Evolutionary conservation across 1,284 basidiomycete genomes (phyloP), one percentile per base, ranked within the genome.

Genomic region (Pseudozyma tsukubaensis): DNA sequence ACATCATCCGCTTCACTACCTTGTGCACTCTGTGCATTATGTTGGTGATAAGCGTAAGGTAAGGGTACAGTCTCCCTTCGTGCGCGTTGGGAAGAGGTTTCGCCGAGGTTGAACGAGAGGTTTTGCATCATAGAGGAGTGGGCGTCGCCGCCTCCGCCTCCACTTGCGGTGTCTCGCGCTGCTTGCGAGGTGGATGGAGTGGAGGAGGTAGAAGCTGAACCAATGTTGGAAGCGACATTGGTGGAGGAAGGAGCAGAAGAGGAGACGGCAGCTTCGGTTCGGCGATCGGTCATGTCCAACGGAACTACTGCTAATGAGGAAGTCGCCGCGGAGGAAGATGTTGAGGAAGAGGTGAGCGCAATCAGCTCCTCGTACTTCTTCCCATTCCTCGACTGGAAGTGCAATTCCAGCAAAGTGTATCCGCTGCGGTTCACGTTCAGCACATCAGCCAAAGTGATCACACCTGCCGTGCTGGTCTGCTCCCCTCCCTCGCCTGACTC

Each of bases 31-130:
- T 29, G 24, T 29, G 24, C 24, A 6, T 3, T 29, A 29, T 63
- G 47, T 53, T 80, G 72, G 36, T 80, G 72, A 43, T 75, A 79
- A 1, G 80, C 72, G 47, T 72, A 82, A 11, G 80, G 80, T 10
- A 82, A 50, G 1, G 75, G 66, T 4, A 82, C 80, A 12, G 75
- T 70, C 32, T 77, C 78, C 14, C 80, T 57, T 13, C 78, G 48
- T 19, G 52, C 53, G 1, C 73, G 60, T 50, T 82, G 80, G 19
- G 69, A 59, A 4, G 21, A 36, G 1, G 78, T 82, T 37, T 82
- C 80, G 32, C 37, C 39, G 13, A 82, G 67, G 36, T 80, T 82
- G 59, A 82, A 82, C 1, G 78, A 66, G 19, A 82, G 64, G 13
- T 60, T 63, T 12, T 53, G 56, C 19, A 77, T 50, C 71, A 78